phyloP scores from a whole-genome alignment of 768 basidiomycete genomes.

The Hebeloma cylindrosporum region DNA sequence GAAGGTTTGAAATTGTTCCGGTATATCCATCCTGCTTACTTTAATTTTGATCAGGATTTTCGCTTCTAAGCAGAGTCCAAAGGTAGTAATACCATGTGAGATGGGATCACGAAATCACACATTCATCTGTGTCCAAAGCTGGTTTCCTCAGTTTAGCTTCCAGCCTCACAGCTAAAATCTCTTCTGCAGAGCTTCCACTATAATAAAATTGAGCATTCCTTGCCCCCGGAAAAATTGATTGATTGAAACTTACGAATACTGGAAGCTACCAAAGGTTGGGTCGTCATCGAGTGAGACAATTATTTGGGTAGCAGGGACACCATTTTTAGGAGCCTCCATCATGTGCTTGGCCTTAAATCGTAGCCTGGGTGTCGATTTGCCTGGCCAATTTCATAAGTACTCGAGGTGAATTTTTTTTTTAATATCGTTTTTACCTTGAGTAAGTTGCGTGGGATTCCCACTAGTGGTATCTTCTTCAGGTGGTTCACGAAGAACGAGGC shows the following conservation, averaged over 20 bases:
- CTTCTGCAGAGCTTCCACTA: conserved; percentile 43
- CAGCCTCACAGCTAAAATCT: conserved; percentile 37
- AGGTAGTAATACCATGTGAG: too few species aligned
- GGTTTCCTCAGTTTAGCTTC: conserved; percentile 45
- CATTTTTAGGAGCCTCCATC: conserved; percentile 27
- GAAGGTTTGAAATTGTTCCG: too few species aligned
- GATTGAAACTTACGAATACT: conserved; percentile 40
- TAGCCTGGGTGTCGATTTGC: conserved; percentile 32
- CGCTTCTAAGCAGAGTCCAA: too few species aligned
- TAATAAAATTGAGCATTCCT: neutral
- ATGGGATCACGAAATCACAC: conserved; percentile 10
- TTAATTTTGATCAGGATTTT: too few species aligned
- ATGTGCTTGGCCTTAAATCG: conserved; percentile 36
- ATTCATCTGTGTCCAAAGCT: conserved; percentile 16
- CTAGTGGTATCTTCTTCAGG: conserved; percentile 5
- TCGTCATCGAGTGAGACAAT: conserved; percentile 20
- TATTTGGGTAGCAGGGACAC: conserved; percentile 18
- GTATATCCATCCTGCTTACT: too few species aligned
- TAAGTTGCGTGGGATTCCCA: conserved; percentile 6
- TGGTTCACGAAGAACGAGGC: conserved; percentile 33
- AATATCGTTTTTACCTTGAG: neutral
- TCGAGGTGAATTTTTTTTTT: conserved; percentile 15
- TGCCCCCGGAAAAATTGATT: neutral
- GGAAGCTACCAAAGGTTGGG: conserved; percentile 19
- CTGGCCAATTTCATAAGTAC: neutral